Conservation (phyloP, 1,284 basidiomycete species). For the Malassezia japonica region DNA sequence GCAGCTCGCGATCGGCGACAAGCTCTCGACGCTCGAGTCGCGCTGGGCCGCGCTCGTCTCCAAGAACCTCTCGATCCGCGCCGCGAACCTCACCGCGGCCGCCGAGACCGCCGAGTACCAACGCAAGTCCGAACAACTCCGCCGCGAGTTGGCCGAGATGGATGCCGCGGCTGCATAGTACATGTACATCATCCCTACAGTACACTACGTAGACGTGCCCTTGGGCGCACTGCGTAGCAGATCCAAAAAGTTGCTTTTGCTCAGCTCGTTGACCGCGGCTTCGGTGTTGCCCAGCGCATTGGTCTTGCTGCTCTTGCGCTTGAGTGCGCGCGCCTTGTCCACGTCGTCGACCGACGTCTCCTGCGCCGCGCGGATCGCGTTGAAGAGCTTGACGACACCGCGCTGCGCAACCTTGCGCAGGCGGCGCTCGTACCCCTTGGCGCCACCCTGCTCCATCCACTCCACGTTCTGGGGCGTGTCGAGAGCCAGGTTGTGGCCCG, state of each 20-base stretch:
- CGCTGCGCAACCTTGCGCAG: slow-evolving; percentile 44
- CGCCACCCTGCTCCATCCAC: slow-evolving; percentile 31
- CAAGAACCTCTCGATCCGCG: slow-evolving; percentile 74
- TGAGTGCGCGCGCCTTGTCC: slow-evolving; percentile 23
- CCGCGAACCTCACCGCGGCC: slow-evolving; percentile 77
- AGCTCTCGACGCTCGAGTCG: slow-evolving; percentile 67
- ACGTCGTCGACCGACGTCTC: slow-evolving; percentile 34
- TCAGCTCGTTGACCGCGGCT: slow-evolving; percentile 33
- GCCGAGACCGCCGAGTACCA: slow-evolving; percentile 55
- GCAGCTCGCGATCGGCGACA: slow-evolving; percentile 65
- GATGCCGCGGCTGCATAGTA: slow-evolving; percentile 7
- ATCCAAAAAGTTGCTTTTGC: slow-evolving; percentile 45
- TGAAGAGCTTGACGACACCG: slow-evolving; percentile 47
- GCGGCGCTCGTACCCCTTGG: slow-evolving; percentile 35
- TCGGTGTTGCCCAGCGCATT: slow-evolving; percentile 22
- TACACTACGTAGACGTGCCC: neutral
- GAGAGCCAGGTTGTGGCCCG: neutral
- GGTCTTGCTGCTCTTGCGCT: slow-evolving; percentile 20
- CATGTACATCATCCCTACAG: slow-evolving; percentile 4
- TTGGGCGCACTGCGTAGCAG: slow-evolving; percentile 17
- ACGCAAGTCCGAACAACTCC: slow-evolving; percentile 30
- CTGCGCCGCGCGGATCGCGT: slow-evolving; percentile 45
- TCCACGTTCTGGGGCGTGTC: slow-evolving; percentile 6
- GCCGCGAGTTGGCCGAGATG: slow-evolving; percentile 7
- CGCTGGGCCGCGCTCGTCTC: slow-evolving; percentile 82